Evolutionary conservation across 352 stramenopile species (phyloP).

Genomic region (Phytophthora capsici): DNA sequence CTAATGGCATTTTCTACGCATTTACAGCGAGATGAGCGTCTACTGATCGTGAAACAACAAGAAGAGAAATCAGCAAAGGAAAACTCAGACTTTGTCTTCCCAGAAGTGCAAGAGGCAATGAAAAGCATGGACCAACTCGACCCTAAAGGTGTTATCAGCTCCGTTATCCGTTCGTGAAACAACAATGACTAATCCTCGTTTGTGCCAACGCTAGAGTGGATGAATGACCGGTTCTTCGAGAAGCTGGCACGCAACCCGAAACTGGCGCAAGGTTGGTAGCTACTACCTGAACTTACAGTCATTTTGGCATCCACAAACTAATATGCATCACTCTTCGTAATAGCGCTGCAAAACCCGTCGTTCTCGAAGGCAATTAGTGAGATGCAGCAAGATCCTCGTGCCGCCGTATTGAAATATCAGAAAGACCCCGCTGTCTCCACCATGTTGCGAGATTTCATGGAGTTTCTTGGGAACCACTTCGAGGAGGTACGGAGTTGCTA

Average conservation of each 20-base stretch:
- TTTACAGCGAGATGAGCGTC: slow-evolving; percentile 46
- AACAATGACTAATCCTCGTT: neutral
- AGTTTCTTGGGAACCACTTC: slow-evolving; percentile 76
- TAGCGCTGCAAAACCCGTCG: slow-evolving; percentile 70
- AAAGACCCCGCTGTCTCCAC: slow-evolving; percentile 61
- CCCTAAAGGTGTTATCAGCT: slow-evolving; percentile 51
- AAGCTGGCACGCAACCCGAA: slow-evolving; percentile 70
- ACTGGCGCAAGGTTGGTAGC: slow-evolving; percentile 52
- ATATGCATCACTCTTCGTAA: neutral
- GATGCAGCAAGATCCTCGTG: slow-evolving; percentile 67
- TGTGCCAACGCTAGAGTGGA: slow-evolving; percentile 59
- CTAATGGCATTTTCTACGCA: slow-evolving; percentile 7
- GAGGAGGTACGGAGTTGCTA: slow-evolving; percentile 55
- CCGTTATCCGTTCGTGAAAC: too few species aligned
- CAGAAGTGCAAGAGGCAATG: slow-evolving; percentile 77
- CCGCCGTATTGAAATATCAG: slow-evolving; percentile 70
- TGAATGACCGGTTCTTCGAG: slow-evolving; percentile 73
- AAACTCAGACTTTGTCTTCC: slow-evolving; percentile 60
- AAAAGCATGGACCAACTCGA: slow-evolving; percentile 66
- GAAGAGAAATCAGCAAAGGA: slow-evolving; percentile 22
- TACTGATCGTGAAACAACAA: slow-evolving; percentile 43
- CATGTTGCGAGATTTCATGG: slow-evolving; percentile 78
- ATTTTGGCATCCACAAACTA: neutral
- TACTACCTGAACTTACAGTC: neutral
- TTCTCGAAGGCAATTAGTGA: slow-evolving; percentile 77